Conservation (phyloP, 2,329 filamentous ascomycete species). For the Fusarium gaditjirri region DNA sequence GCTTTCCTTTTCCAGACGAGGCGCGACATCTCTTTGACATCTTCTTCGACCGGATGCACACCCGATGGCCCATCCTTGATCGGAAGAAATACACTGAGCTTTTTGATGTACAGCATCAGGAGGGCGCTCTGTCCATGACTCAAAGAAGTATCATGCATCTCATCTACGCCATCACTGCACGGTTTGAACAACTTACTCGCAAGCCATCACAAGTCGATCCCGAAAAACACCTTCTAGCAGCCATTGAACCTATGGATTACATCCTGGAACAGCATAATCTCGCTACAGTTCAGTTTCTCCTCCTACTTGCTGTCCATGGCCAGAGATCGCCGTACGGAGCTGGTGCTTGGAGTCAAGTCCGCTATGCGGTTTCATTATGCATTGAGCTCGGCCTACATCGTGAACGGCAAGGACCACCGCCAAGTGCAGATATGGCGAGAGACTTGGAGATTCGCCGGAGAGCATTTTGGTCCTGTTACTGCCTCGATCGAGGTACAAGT, state of each 20-base stretch:
- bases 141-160: background rate
- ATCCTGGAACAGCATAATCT: background rate
- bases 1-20: background rate
- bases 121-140: background rate
- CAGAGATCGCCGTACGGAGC: background rate
- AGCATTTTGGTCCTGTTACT: background rate
- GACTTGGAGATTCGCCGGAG: background rate
- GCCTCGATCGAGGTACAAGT: background rate
- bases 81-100: background rate
- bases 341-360: background rate
- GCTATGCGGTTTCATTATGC: background rate
- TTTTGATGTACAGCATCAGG: background rate
- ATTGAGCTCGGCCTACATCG: background rate
- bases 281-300: background rate
- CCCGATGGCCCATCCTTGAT: background rate
- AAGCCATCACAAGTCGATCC: background rate
- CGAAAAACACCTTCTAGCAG: background rate
- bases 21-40: background rate
- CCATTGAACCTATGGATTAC: background rate
- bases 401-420: background rate
- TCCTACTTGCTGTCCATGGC: background rate
- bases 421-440: background rate
- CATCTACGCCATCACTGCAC: background rate
- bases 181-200: background rate
- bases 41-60: background rate